Conservation (phyloP, 2,329 filamentous ascomycete species). For the Botrytis porri region DNA sequence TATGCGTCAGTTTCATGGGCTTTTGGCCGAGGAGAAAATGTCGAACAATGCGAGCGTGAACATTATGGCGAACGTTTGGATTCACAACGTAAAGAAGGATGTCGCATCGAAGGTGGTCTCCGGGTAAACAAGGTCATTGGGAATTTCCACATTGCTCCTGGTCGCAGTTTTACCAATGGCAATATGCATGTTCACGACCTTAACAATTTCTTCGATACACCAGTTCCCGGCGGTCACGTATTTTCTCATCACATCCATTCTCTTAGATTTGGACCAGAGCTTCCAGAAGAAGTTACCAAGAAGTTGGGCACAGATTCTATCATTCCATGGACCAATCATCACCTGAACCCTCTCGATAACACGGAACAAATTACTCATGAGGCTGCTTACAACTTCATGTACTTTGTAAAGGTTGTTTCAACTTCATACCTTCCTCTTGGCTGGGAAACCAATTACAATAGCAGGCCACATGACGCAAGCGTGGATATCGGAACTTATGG, state of each 20-base stretch:
- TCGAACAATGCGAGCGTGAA: constrained; percentile 93
- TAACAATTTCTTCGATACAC: constrained; percentile 85
- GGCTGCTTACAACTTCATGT: constrained; percentile 94
- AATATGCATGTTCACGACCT: constrained; percentile 98
- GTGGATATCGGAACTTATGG: constrained; percentile 68
- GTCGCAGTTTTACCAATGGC: constrained; percentile 91
- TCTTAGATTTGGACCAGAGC: constrained; percentile 87
- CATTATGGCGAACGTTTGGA: constrained; percentile 89
- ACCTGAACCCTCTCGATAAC: constrained; percentile 85
- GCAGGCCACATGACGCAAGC: constrained; percentile 48
- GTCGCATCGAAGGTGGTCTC: constrained; percentile 86
- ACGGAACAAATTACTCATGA: constrained; percentile 75
- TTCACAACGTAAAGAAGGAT: constrained; percentile 85
- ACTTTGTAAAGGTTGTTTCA: constrained; percentile 97
- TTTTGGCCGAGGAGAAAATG: constrained; percentile 85
- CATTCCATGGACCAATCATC: constrained; percentile 78
- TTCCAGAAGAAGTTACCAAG: constrained; percentile 67
- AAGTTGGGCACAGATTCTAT: constrained; percentile 54
- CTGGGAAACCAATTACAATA: constrained; percentile 58
- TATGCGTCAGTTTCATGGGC: constrained; percentile 90
- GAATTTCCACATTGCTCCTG: constrained; percentile 97
- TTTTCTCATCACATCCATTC: constrained; percentile 88
- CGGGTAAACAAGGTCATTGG: constrained; percentile 98
- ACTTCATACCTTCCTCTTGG: constrained; percentile 92
- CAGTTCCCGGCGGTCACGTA: constrained; percentile 68